Base-by-base conservation (phyloP, 192 early-diverging fungal genomes). In the Entomortierella beljakovae region DNA sequence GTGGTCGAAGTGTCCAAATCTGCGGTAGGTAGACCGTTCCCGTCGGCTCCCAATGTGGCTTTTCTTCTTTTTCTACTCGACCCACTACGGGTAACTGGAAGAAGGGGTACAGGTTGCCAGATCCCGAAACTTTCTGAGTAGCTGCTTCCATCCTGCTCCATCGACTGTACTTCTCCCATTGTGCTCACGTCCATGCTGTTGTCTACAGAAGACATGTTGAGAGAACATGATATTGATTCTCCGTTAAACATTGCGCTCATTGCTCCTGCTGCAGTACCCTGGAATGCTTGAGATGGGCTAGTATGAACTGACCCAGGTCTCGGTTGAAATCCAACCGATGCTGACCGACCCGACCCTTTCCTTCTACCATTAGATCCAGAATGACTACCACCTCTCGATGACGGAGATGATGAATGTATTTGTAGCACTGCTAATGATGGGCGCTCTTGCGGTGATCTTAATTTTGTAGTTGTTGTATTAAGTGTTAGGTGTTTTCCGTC, bases 181-280 rank as follows among this genome's bases (percentile, higher is more conserved):
- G 7, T 29, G 1, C 46, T 37, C 46, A 66, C n/a, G 18, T 69
- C 67, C 22, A 64, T 32, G 15, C 50, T 53, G 20, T 8, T 29
- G 28, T 43, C 34, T n/a, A 25, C 35, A 9, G 49, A 43, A 3
- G 70, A 71, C n/a, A 40, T 58, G 3, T 8, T 40, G 2, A 40
- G 15, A 11, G 68, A 61, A 7, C 63, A 26, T 2, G 10, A 56
- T 3, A 26, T 33, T 29, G 57, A 31, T 5, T 76, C 72, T 2
- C 51, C 23, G 2, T 31, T 34, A 54, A 68, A 76, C 58, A 68
- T 67, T 31, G 60, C 64, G 28, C 72, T 76, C 25, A 43, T 50
- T 3, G 49, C 65, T 0, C 64, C 64, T n/a, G 72, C 72, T 2
- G 72, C 57, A 6, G 72, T 76, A 7, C 72, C 72, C 59, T 76